Evolutionary conservation across 257 asterid species (phyloP).

Genomic region (Petunia secreta): DNA sequence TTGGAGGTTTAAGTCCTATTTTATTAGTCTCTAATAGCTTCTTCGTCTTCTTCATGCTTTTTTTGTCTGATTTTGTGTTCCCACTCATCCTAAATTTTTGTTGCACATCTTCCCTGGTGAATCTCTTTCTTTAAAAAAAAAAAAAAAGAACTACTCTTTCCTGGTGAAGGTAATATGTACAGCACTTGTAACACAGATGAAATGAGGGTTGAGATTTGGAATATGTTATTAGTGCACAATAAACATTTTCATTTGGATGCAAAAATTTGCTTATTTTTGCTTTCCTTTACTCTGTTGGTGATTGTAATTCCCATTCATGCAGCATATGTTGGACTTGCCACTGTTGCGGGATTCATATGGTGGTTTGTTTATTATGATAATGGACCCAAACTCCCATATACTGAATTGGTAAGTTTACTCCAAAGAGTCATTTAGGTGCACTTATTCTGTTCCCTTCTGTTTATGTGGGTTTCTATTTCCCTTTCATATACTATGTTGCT

Average conservation of each 20-base stretch:
- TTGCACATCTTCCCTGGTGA: background rate
- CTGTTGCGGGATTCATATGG: slow-evolving; percentile 98
- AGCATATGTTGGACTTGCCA: slow-evolving; percentile 98
- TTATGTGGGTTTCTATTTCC: no score
- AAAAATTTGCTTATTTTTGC: slow-evolving; percentile 1
- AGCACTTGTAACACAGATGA: background rate
- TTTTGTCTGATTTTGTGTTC: no score
- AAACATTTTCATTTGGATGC: background rate
- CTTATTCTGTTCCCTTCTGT: no score
- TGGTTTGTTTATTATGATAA: slow-evolving; percentile 85
- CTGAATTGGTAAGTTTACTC: slow-evolving; percentile 70
- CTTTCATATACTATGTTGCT: no score
- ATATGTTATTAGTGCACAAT: background rate
- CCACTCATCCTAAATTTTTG: background rate
- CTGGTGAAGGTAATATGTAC: background rate
- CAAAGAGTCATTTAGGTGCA: background rate
- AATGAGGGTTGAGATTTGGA: background rate
- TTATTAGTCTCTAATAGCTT: slow-evolving; percentile 15
- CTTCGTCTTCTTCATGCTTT: background rate
- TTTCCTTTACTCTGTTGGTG: slow-evolving; percentile 24
- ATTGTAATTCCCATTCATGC: slow-evolving; percentile 45
- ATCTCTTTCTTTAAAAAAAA: background rate
- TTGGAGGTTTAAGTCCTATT: slow-evolving; percentile 3
- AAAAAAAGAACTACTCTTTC: background rate
- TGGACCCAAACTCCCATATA: slow-evolving; percentile 86